Conservation (phyloP, 1,284 basidiomycete genomes). For the Austropuccinia psidii region DNA sequence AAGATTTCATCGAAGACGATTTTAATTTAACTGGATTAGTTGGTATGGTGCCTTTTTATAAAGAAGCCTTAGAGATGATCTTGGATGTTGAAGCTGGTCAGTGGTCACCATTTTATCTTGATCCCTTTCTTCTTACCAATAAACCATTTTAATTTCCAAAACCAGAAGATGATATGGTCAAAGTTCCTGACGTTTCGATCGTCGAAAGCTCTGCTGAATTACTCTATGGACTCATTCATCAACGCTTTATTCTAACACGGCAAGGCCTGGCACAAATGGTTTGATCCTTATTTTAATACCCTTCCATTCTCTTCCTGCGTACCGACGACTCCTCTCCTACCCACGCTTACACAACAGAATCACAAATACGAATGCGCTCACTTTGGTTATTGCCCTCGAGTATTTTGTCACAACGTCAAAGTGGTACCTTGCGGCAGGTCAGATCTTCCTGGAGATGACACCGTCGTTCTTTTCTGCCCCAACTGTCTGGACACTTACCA, state of each 20-base stretch:
- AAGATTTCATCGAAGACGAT: conserved; percentile 99
- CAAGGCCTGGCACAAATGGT: conserved; percentile 94
- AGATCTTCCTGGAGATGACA: conserved; percentile 94
- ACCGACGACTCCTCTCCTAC: background rate
- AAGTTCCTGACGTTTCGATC: conserved; percentile 78
- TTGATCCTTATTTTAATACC: conserved; percentile 44
- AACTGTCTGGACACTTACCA: conserved; percentile 97
- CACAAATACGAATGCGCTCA: conserved; percentile 91
- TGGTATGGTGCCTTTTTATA: conserved; percentile 93
- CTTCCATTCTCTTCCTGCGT: background rate
- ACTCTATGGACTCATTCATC: conserved; percentile 93
- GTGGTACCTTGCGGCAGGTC: conserved; percentile 93
- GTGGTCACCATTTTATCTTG: background rate
- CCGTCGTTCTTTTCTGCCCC: conserved; percentile 96
- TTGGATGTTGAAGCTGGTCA: conserved; percentile 94
- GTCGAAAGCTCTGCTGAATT: conserved; percentile 97
- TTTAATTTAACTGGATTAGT: conserved; percentile 97
- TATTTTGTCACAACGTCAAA: conserved; percentile 80
- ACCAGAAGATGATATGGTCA: conserved; percentile 76
- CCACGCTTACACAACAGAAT: conserved; percentile 54
- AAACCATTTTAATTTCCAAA: background rate
- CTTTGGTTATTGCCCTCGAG: conserved; percentile 91
- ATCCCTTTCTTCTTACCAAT: background rate
- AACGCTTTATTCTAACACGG: conserved; percentile 90
- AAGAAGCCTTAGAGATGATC: conserved; percentile 99